Evolutionary conservation across 1,139 yeast genomes (phyloP), one percentile per base, ranked within the genome.

Genomic region (Candida tropicalis): DNA sequence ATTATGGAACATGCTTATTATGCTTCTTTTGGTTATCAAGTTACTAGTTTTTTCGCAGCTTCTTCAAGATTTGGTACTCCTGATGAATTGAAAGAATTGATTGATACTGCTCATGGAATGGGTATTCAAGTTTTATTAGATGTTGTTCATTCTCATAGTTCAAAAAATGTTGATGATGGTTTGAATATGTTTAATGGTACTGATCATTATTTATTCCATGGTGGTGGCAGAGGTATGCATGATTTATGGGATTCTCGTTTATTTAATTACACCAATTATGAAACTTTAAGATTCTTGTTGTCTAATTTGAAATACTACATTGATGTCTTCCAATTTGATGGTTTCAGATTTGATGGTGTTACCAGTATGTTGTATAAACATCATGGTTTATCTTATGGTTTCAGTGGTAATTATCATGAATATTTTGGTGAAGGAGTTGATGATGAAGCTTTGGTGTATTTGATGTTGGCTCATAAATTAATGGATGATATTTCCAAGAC

Each of bases 1-100:
- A 78, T 93, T 40, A 93, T 93, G 99, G 99, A 93, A 64, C 99
- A 93, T 62, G 98, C 99, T 1, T 93, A 93, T 64, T 93, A 93
- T 61, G 99, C 98, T 1, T 88, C 96, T 0, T 93, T 93, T 63
- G 99, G 99, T 5, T 93, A 93, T 63, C 99, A 93, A 63, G 84
- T 93, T 25, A 91, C 98, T 32, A 87, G 86, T 47, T 93, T 91
- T 60, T 93, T 88, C 62, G 98, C 98, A 1, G 76, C 79, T 23
- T 84, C 95, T 35, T 90, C 97, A 7, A 77, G 98, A 51, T 93
- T 74, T 57, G 99, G 99, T 22, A 81, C 96, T 0, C 98, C 99
- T 1, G 98, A 93, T 55, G 97, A 93, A 41, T 73, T 93, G 58
- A 91, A 87, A 62, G 93, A 87, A 62, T 79, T 93, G 52, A 79